phyloP scores from a whole-genome alignment of 2,329 filamentous ascomycete genomes.

The Ceratocystis lukuohia region DNA sequence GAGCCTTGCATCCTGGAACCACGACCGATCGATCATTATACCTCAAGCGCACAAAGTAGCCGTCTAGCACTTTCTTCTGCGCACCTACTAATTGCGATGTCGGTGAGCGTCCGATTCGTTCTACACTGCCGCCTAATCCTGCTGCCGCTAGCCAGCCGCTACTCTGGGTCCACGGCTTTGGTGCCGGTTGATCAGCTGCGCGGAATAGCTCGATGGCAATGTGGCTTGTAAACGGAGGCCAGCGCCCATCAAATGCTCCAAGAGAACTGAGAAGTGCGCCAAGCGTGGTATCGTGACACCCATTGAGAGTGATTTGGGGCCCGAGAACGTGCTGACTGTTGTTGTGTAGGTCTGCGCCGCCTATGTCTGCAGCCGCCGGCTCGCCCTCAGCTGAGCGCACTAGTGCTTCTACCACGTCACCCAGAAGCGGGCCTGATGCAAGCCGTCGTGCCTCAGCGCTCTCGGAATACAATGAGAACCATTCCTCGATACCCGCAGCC shows the following conservation, averaged over 20 bases:
- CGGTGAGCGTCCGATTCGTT: constrained; percentile 10
- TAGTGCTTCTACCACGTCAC: constrained; percentile 70
- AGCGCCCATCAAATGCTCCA: constrained; percentile 62
- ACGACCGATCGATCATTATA: constrained; percentile 80
- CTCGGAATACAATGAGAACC: constrained; percentile 79
- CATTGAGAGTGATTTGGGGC: constrained; percentile 58
- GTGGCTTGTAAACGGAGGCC: constrained; percentile 90
- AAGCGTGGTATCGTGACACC: constrained; percentile 89
- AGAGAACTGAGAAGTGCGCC: constrained; percentile 64
- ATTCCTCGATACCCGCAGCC: constrained; percentile 76
- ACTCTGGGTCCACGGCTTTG: not conserved
- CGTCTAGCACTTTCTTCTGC: constrained; percentile 49
- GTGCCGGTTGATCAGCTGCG: constrained; percentile 1
- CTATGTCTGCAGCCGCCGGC: constrained; percentile 24
- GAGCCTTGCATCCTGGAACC: constrained; percentile 64
- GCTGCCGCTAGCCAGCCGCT: not conserved
- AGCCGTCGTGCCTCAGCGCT: constrained; percentile 75
- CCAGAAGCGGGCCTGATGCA: constrained; percentile 73
- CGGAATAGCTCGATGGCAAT: constrained; percentile 84
- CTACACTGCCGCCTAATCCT: not conserved
- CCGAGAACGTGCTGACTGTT: not conserved
- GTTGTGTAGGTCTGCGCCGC: not conserved
- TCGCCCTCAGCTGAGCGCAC: constrained; percentile 46
- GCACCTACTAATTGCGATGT: constrained; percentile 40
- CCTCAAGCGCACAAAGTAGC: constrained; percentile 76